phyloP scores from a whole-genome alignment of 495 filamentous ascomycete genomes.

The Penicillium psychrofluorescens region DNA sequence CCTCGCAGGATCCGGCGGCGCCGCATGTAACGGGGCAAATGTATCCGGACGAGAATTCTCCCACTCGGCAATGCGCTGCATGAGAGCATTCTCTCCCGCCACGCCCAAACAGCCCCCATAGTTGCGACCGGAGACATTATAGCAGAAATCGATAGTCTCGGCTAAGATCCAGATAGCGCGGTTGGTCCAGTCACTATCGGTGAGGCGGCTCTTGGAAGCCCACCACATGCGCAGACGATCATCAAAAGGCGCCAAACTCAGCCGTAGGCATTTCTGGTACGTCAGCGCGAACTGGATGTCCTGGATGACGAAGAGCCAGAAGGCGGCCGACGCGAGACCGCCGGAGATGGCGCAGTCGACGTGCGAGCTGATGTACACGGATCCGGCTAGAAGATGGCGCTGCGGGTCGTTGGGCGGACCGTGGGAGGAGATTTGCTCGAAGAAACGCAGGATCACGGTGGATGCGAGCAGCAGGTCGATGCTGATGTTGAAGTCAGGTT shows the following conservation, averaged over 20 bases:
- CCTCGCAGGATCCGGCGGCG: slow-evolving; percentile 16
- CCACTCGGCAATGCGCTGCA: slow-evolving; percentile 24
- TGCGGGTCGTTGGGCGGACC: slow-evolving; percentile 31
- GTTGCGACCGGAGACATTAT: slow-evolving; percentile 16
- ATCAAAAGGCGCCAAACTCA: slow-evolving; percentile 29
- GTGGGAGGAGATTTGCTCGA: slow-evolving; percentile 35
- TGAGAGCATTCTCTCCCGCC: slow-evolving; percentile 16
- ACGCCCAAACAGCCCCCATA: slow-evolving; percentile 11
- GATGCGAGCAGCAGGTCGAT: slow-evolving; percentile 36
- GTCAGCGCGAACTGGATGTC: slow-evolving; percentile 36
- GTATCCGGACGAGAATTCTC: slow-evolving; percentile 21
- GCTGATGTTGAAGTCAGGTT: slow-evolving; percentile 24
- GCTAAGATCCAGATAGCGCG: slow-evolving; percentile 34
- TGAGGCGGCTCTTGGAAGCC: slow-evolving; percentile 17
- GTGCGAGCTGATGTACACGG: slow-evolving; percentile 37
- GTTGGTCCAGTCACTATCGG: slow-evolving; percentile 34
- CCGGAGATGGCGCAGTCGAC: slow-evolving; percentile 32
- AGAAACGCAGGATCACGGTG: slow-evolving; percentile 35
- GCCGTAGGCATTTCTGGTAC: slow-evolving; percentile 29
- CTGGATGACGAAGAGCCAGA: slow-evolving; percentile 39
- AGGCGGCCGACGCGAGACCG: slow-evolving; percentile 32
- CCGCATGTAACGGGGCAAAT: slow-evolving; percentile 30
- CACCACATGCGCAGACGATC: slow-evolving; percentile 27
- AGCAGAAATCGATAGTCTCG: slow-evolving; percentile 33
- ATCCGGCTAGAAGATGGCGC: slow-evolving; percentile 34